These are phyloP conservation scores for Arachis stenosperma DNA, from an alignment of 306 rosid species.

Conservation along the genomic window DNA sequence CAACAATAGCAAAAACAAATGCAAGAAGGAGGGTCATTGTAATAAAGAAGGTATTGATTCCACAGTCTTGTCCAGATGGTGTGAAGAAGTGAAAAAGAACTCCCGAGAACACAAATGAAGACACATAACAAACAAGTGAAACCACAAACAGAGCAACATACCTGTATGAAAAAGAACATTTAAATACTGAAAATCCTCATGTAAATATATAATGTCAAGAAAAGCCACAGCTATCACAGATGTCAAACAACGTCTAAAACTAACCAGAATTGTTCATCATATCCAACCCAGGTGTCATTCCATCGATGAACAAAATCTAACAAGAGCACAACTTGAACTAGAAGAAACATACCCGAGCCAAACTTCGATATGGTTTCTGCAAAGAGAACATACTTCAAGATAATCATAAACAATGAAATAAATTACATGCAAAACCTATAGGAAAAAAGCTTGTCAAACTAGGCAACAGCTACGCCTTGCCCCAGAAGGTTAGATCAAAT, in stretches of 20 bases:
- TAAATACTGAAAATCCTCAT: slow-evolving; percentile 18
- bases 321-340: slow-evolving; percentile 97
- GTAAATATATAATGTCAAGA: slow-evolving; percentile 20
- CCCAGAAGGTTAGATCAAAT: too few species aligned
- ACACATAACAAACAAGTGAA: slow-evolving; percentile 87
- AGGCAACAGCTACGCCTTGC: too few species aligned
- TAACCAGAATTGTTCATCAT: slow-evolving; percentile 92
- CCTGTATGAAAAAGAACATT: slow-evolving; percentile 51
- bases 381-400: slow-evolving; percentile 28
- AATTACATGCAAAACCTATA: slow-evolving; percentile 23
- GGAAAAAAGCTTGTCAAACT: neutral
- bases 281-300: slow-evolving; percentile 99
- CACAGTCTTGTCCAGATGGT: slow-evolving; percentile 94
- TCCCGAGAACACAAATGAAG: slow-evolving; percentile 79
- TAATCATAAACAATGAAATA: slow-evolving; percentile 10
- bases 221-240: slow-evolving; percentile 3
- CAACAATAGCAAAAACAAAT: slow-evolving; percentile 72
- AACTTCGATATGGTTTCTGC: slow-evolving; percentile 88
- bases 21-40: slow-evolving; percentile 67
- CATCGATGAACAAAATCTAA: slow-evolving; percentile 98
- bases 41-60: slow-evolving; percentile 88
- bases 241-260: slow-evolving; percentile 47
- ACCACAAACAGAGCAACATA: slow-evolving; percentile 85
- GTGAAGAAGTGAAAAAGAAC: slow-evolving; percentile 91
- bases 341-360: slow-evolving; percentile 96